Percentiles rank a stretch among this genome's conserved stretches.
Conservation (phyloP, 768 basidiomycete species). For the Amyloporia xantha region DNA sequence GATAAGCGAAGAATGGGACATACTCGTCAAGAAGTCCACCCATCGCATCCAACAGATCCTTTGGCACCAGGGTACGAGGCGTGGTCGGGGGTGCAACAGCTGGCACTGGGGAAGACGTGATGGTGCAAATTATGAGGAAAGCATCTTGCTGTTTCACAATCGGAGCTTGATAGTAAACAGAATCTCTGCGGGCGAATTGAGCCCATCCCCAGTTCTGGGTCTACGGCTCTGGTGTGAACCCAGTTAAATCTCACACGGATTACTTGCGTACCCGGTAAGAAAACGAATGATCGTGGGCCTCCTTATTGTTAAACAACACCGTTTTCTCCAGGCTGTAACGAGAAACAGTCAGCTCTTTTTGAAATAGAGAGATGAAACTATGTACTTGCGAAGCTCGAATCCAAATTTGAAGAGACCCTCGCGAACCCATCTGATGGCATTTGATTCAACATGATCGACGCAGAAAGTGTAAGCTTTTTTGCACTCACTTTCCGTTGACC, state of each 20-base stretch:
- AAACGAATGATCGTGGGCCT: constrained; percentile 79
- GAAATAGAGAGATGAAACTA: not conserved
- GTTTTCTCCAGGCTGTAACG: constrained; percentile 38
- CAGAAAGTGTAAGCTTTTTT: too few species aligned
- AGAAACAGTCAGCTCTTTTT: not conserved
- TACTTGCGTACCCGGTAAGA: constrained; percentile 48
- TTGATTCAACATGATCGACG: too few species aligned
- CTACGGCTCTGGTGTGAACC: constrained; percentile 25
- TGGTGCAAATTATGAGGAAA: constrained; percentile 72
- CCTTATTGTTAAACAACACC: constrained; percentile 56
- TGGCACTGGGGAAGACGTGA: constrained; percentile 57
- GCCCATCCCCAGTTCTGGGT: constrained; percentile 91
- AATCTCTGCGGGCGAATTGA: constrained; percentile 72
- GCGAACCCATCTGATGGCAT: constrained; percentile 64
- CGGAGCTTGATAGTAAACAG: constrained; percentile 52
- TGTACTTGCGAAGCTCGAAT: constrained; percentile 72
- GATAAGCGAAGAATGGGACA: not conserved
- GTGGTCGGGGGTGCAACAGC: constrained; percentile 39
- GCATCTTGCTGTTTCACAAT: constrained; percentile 53
- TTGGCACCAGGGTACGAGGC: constrained; percentile 54
- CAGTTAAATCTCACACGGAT: not conserved
- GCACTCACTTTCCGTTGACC: constrained; percentile 47
- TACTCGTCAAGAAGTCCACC: constrained; percentile 67
- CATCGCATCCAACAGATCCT: constrained; percentile 59
- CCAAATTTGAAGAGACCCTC: constrained; percentile 82